Evolutionary conservation across 306 rosid species (phyloP).

Genomic region (Cicer judaicum): DNA sequence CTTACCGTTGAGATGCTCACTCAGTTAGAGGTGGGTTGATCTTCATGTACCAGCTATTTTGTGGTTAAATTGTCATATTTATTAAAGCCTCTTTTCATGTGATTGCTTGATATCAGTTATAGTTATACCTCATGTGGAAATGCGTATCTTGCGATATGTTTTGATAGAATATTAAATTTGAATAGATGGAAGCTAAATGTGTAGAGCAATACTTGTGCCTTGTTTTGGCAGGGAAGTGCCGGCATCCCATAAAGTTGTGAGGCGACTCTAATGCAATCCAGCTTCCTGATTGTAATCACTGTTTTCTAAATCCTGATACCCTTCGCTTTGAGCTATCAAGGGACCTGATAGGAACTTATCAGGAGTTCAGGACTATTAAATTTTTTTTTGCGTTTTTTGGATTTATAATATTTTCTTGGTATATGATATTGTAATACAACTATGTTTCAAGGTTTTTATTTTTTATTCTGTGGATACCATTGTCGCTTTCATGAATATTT

Average conservation of each 20-base stretch:
- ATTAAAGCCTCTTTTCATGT: conserved; percentile 15
- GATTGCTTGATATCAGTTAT: no score
- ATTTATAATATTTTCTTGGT: conserved; percentile 17
- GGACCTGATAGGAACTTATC: conserved; percentile 14
- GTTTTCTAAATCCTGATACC: conserved; percentile 29
- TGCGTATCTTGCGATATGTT: conserved; percentile 20
- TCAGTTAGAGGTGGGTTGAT: conserved; percentile 83
- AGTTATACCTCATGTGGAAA: not conserved
- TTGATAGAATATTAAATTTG: conserved; percentile 25
- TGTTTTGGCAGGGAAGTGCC: conserved; percentile 45
- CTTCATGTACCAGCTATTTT: conserved; percentile 12
- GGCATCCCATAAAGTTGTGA: conserved; percentile 34
- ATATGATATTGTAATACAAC: conserved; percentile 4
- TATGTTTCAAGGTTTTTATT: conserved; percentile 14
- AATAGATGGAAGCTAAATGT: conserved; percentile 41
- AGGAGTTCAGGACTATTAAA: conserved; percentile 3
- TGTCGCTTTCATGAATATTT: conserved; percentile 29
- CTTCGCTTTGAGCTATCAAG: conserved; percentile 21
- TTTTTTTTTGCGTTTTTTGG: conserved; percentile 14
- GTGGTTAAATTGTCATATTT: conserved; percentile 28
- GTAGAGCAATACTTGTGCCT: conserved; percentile 44
- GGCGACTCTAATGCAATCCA: conserved; percentile 42
- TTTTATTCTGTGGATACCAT: conserved; percentile 25
- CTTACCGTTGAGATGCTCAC: conserved; percentile 90
- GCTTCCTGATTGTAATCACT: conserved; percentile 36